These are phyloP conservation scores for Globisporangium nodosum DNA, from an alignment of 352 stramenopile species.

Conservation along the genomic window DNA sequence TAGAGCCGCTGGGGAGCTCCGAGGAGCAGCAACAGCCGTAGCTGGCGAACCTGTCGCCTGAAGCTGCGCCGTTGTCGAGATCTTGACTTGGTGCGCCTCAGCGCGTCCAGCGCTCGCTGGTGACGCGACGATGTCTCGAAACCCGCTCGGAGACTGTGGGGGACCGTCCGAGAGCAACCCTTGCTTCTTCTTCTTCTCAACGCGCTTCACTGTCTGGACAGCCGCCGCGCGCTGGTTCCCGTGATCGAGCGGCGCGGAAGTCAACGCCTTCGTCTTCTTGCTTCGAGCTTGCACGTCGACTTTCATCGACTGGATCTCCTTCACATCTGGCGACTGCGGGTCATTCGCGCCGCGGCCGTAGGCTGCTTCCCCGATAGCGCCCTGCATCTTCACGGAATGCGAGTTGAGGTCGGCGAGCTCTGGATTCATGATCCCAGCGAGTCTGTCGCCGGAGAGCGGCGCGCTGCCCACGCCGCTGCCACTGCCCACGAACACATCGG, in stretches of 20 bases:
- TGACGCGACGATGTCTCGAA: slow-evolving; percentile 5
- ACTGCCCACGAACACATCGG: slow-evolving; percentile 16
- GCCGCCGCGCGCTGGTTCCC: slow-evolving; percentile 16
- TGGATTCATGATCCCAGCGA: slow-evolving; percentile 27
- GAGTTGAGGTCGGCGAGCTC: slow-evolving; percentile 66
- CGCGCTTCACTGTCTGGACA: slow-evolving; percentile 16
- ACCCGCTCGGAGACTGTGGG: slow-evolving; percentile 6
- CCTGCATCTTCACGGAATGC: slow-evolving; percentile 49
- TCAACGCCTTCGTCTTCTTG: slow-evolving; percentile 13
- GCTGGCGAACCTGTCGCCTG: background rate
- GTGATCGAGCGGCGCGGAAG: slow-evolving; percentile 9
- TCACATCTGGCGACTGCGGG: background rate
- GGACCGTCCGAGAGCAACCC: background rate
- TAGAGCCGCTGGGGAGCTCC: slow-evolving; percentile 1
- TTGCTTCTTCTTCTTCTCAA: slow-evolving; percentile 14
- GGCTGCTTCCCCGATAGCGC: slow-evolving; percentile 12
- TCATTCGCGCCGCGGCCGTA: background rate
- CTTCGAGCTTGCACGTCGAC: slow-evolving; percentile 26
- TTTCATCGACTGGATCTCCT: slow-evolving; percentile 14
- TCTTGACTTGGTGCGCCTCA: background rate
- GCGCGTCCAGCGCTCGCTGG: slow-evolving; percentile 5
- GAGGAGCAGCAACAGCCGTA: background rate
- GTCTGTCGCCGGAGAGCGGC: slow-evolving; percentile 9
- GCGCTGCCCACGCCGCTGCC: background rate
- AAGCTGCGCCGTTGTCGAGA: background rate